These are phyloP conservation scores for Brasilioporus rufonigricans DNA, from an alignment of 768 basidiomycete species.

Conservation along the genomic window DNA sequence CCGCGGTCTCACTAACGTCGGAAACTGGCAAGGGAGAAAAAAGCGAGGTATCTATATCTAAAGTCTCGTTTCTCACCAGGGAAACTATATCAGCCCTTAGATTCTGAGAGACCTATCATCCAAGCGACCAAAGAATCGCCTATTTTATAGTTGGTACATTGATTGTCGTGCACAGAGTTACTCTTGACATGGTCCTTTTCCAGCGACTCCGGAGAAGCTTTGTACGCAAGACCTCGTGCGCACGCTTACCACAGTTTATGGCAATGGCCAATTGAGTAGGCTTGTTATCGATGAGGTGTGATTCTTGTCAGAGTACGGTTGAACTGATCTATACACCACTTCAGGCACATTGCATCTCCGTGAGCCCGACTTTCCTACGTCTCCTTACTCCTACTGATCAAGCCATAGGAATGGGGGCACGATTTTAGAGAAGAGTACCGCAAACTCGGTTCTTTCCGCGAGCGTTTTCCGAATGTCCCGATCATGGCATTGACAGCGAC, in stretches of 20 bases:
- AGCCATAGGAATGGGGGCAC: conserved; percentile 78
- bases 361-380: conserved; percentile 28
- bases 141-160: conserved; percentile 66
- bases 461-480: conserved; percentile 63
- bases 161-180: background rate
- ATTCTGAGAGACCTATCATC: conserved; percentile 49
- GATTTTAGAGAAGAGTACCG: conserved; percentile 77
- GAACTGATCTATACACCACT: background rate
- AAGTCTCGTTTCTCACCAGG: background rate
- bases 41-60: conserved; percentile 44
- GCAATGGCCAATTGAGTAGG: conserved; percentile 60
- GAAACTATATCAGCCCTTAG: background rate
- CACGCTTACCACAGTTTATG: conserved; percentile 49
- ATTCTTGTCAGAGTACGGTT: conserved; percentile 3
- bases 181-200: background rate
- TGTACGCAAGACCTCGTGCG: conserved; percentile 51
- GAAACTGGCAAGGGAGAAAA: conserved; percentile 58
- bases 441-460: conserved; percentile 66
- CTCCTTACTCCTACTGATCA: background rate
- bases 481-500: conserved; percentile 89
- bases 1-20: conserved; percentile 63
- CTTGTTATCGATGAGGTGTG: conserved; percentile 80
- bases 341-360: conserved; percentile 83
- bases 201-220: conserved; percentile 79
- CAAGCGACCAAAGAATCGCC: conserved; percentile 52